Conservation (phyloP, 2,329 filamentous ascomycete genomes). For the Trichoderma sp. region DNA sequence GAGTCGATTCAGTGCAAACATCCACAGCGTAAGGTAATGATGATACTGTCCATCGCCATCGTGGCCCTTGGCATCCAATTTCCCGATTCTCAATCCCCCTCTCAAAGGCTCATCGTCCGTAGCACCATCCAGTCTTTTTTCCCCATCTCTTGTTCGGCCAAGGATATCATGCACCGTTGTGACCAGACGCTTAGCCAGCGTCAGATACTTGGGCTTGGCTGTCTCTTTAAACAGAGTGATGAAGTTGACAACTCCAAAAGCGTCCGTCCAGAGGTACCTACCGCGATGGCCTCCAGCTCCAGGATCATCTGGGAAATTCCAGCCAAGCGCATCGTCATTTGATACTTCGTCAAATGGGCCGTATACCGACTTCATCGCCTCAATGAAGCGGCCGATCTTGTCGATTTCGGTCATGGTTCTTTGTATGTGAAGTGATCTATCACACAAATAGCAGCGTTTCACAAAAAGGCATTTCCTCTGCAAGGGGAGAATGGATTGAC, state of each 20-base stretch:
- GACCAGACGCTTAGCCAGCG: conserved; percentile 51
- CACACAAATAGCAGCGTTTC: neutral
- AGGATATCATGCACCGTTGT: conserved; percentile 54
- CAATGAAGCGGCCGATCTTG: conserved; percentile 35
- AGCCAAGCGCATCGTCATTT: conserved; percentile 35
- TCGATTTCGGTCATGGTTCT: neutral
- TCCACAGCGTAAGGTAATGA: conserved; percentile 63
- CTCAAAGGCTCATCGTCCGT: conserved; percentile 53
- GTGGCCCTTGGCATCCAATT: conserved; percentile 48
- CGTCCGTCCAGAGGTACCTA: conserved; percentile 63
- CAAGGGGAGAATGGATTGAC: neutral
- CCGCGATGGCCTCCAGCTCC: conserved; percentile 57
- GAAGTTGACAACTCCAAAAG: conserved; percentile 61
- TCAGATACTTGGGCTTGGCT: conserved; percentile 45
- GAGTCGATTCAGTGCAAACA: conserved; percentile 61
- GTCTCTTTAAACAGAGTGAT: conserved; percentile 53
- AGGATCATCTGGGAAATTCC: conserved; percentile 49
- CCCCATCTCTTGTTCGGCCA: conserved; percentile 53
- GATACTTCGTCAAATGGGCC: conserved; percentile 35
- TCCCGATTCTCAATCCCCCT: conserved; percentile 61
- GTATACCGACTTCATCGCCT: conserved; percentile 44
- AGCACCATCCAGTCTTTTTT: conserved; percentile 50
- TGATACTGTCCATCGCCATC: conserved; percentile 63
- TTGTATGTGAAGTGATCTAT: neutral
- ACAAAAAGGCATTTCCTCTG: neutral